These are phyloP conservation scores for Colletotrichum godetiae DNA, from an alignment of 2,329 filamentous ascomycete species.

Conservation along the genomic window DNA sequence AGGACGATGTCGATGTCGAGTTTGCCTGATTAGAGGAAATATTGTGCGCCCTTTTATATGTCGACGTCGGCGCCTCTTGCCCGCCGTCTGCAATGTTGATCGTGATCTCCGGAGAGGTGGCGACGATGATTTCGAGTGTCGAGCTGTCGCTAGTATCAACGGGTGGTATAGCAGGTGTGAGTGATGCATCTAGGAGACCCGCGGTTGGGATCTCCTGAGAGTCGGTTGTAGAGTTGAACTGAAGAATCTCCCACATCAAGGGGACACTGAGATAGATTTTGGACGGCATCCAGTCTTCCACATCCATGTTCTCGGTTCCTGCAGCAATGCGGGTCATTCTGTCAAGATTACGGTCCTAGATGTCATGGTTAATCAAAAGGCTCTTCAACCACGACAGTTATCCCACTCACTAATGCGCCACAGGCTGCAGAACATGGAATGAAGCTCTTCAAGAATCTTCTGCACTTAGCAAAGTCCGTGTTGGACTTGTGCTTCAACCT, in stretches of 20 bases:
- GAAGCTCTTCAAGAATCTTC: constrained; percentile 60
- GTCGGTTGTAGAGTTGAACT: constrained; percentile 56
- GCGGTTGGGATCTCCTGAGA: constrained; percentile 48
- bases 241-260: constrained; percentile 64
- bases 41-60: constrained; percentile 44
- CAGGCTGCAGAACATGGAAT: constrained; percentile 59
- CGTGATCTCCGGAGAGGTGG: constrained; percentile 61
- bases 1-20: not conserved
- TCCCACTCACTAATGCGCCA: constrained; percentile 51
- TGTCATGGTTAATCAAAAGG: not conserved
- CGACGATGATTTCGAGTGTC: constrained; percentile 61
- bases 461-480: constrained; percentile 62
- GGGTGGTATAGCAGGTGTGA: constrained; percentile 45
- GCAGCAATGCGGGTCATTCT: constrained; percentile 61
- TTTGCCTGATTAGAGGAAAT: constrained; percentile 37
- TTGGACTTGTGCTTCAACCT: constrained; percentile 63
- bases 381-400: no score
- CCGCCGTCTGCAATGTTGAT: constrained; percentile 64
- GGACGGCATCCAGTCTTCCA: constrained; percentile 63
- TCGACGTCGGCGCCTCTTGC: constrained; percentile 57
- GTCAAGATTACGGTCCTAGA: constrained; percentile 59
- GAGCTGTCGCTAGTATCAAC: constrained; percentile 50
- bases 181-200: constrained; percentile 55
- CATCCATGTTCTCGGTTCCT: constrained; percentile 58
- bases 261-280: constrained; percentile 64